Percentiles rank a stretch among this genome's conserved stretches.
These are phyloP conservation scores for Coemansia sp. DNA, from an alignment of 192 early-diverging fungal species.

Conservation along the genomic window DNA sequence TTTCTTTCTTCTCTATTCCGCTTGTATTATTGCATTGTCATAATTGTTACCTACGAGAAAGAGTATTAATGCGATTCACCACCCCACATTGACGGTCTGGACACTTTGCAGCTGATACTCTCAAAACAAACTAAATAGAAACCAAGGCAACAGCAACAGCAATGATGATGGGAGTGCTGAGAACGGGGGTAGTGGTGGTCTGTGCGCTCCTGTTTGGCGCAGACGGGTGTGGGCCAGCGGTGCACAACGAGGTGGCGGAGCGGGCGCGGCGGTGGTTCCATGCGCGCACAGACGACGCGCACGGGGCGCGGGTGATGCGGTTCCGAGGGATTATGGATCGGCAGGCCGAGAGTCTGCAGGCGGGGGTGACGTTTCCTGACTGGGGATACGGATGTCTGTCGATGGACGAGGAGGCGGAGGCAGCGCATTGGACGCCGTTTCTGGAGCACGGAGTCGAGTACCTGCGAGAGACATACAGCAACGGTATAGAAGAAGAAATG, in stretches of 20 bases:
- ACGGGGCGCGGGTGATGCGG: slow-evolving; percentile 5
- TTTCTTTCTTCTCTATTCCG: too few species aligned
- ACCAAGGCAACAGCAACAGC: not conserved
- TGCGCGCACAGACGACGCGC: not conserved
- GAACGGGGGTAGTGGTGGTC: not conserved
- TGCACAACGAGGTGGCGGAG: slow-evolving; percentile 55
- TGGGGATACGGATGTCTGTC: slow-evolving; percentile 57
- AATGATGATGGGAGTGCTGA: too few species aligned
- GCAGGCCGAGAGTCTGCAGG: slow-evolving; percentile 37
- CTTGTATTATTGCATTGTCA: too few species aligned
- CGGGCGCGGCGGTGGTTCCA: slow-evolving; percentile 52
- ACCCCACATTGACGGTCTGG: too few species aligned
- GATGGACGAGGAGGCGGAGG: slow-evolving; percentile 50
- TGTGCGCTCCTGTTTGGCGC: slow-evolving; percentile 4
- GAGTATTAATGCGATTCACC: too few species aligned
- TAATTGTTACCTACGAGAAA: too few species aligned
- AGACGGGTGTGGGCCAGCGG: slow-evolving; percentile 45
- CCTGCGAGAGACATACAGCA: slow-evolving; percentile 16
- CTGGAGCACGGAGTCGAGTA: slow-evolving; percentile 31
- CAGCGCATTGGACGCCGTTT: slow-evolving; percentile 55
- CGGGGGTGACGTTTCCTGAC: slow-evolving; percentile 50
- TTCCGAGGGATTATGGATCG: slow-evolving; percentile 40
- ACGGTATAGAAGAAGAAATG: not conserved
- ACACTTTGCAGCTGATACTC: too few species aligned
- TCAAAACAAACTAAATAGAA: too few species aligned